Evolutionary conservation across 805 yeast species (phyloP).

Genomic region (Schizosaccharomyces octosporus): DNA sequence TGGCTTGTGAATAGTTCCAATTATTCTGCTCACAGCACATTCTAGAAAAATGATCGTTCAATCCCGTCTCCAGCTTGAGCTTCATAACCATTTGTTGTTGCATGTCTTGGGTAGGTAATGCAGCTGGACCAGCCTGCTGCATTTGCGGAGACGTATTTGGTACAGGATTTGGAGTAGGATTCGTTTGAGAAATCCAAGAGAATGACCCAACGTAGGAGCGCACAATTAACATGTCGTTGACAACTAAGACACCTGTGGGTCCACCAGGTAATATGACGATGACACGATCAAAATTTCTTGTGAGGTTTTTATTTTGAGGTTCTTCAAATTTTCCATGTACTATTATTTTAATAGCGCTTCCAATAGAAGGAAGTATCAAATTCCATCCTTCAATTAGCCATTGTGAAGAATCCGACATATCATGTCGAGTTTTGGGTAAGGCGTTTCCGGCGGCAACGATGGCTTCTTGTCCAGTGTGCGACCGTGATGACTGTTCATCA

Average conservation of each 20-base stretch:
- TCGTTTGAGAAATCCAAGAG: slow-evolving; percentile 23
- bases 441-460: slow-evolving; percentile 37
- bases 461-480: slow-evolving; percentile 43
- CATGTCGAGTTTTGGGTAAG: slow-evolving; percentile 61
- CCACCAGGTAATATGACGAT: slow-evolving; percentile 54
- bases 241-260: slow-evolving; percentile 41
- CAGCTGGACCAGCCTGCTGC: no score
- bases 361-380: slow-evolving; percentile 15
- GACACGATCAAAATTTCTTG: slow-evolving; percentile 66
- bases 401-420: slow-evolving; percentile 33
- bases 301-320: slow-evolving; percentile 15
- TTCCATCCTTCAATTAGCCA: slow-evolving; percentile 54
- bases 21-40: slow-evolving; percentile 1
- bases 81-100: background rate
- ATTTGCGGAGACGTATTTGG: no score
- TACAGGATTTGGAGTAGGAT: no score
- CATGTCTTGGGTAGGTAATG: background rate
- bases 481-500: slow-evolving; percentile 26
- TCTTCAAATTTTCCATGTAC: slow-evolving; percentile 52
- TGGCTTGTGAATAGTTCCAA: background rate
- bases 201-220: slow-evolving; percentile 32
- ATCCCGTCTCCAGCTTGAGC: background rate
- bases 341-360: slow-evolving; percentile 52
- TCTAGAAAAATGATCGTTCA: background rate
- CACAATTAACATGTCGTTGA: slow-evolving; percentile 59